A percentile compares a stretch with the other conserved stretches of the same genome.
Conservation (phyloP, 1,284 basidiomycete species). For the Cronartium quercuum region DNA sequence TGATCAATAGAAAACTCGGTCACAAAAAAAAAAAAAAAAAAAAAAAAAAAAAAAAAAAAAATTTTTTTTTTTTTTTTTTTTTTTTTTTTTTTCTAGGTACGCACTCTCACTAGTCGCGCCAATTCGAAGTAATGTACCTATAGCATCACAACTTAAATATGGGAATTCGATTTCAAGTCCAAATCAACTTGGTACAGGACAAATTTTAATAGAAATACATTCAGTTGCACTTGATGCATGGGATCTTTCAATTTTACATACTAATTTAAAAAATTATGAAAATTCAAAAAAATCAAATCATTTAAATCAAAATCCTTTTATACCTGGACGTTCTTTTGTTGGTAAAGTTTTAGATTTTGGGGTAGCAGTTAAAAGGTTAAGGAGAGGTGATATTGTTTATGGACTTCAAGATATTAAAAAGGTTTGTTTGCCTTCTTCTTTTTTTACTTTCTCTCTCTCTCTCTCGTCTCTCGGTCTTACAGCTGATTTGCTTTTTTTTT, state of each 20-base stretch:
- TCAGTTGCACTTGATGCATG: constrained; percentile 27
- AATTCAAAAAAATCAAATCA: background rate
- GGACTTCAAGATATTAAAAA: constrained; percentile 49
- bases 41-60: background rate
- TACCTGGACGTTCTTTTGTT: constrained; percentile 51
- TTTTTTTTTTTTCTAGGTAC: background rate
- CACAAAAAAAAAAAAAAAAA: too few relatives aligned
- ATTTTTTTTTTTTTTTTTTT: background rate
- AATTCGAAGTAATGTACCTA: too few relatives aligned
- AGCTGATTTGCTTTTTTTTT: constrained; percentile 8
- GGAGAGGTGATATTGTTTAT: constrained; percentile 51
- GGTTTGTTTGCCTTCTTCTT: constrained; percentile 38
- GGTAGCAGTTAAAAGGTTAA: constrained; percentile 42
- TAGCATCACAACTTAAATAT: too few relatives aligned
- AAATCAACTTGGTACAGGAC: background rate
- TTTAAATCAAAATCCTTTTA: constrained; percentile 42
- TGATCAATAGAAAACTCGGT: too few relatives aligned
- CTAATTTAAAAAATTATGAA: background rate
- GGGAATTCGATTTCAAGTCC: too few relatives aligned
- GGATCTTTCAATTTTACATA: constrained; percentile 10
- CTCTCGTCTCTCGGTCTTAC: background rate
- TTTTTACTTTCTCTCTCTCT: background rate
- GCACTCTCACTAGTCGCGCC: too few relatives aligned
- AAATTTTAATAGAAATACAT: constrained; percentile 23
- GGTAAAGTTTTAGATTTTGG: constrained; percentile 51